Evolutionary conservation across 768 basidiomycete genomes (phyloP).

Genomic region (Termitomyces sp.): DNA sequence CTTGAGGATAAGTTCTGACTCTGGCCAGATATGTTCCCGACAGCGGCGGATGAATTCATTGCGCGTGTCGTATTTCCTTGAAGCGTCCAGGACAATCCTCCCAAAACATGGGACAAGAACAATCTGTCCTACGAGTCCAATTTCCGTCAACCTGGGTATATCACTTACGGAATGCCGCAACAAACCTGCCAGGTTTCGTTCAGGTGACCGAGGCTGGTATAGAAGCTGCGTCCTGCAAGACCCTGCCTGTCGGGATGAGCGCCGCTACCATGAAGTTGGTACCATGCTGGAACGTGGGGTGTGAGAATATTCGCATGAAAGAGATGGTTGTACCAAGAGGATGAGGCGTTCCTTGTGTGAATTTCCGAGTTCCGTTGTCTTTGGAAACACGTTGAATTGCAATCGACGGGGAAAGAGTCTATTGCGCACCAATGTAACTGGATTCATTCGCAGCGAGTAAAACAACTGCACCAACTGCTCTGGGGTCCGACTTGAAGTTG

Average conservation of each 20-base stretch:
- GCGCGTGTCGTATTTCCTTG: slow-evolving; percentile 67
- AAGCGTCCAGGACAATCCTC: slow-evolving; percentile 70
- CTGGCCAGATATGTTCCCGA: slow-evolving; percentile 36
- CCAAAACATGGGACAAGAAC: slow-evolving; percentile 69
- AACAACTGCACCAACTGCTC: slow-evolving; percentile 54
- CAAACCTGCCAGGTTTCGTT: slow-evolving; percentile 73
- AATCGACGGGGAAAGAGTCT: neutral
- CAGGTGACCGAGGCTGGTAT: slow-evolving; percentile 76
- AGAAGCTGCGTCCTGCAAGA: slow-evolving; percentile 71
- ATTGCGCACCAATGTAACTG: slow-evolving; percentile 46
- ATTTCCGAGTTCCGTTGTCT: slow-evolving; percentile 43
- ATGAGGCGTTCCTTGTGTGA: slow-evolving; percentile 68
- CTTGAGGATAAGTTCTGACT: slow-evolving; percentile 7
- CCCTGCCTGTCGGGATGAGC: slow-evolving; percentile 32
- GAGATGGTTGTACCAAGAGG: slow-evolving; percentile 49
- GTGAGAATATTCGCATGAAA: neutral
- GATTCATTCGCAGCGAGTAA: slow-evolving; percentile 62
- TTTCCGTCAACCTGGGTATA: neutral
- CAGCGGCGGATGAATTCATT: slow-evolving; percentile 52
- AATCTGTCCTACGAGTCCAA: slow-evolving; percentile 42
- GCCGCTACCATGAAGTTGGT: slow-evolving; percentile 70
- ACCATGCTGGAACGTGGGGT: slow-evolving; percentile 58
- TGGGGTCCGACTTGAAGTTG: slow-evolving; percentile 69
- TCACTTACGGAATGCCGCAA: neutral
- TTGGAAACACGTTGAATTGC: neutral